Evolutionary conservation across 208 protist genomes (phyloP).

Genomic region (Crithidia sp.): DNA sequence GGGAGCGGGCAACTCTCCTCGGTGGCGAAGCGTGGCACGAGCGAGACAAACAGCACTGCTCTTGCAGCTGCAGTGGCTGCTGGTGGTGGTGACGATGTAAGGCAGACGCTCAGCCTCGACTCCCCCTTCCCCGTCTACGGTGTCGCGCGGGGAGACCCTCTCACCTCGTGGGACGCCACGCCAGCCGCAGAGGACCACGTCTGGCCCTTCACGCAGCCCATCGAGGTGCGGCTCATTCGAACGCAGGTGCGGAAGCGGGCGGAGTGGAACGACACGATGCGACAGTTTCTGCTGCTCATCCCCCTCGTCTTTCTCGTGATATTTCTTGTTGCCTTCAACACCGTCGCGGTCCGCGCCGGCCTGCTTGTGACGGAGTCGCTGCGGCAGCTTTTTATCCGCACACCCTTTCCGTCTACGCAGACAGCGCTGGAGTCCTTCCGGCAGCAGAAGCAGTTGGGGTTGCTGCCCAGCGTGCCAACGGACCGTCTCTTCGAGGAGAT

Average conservation of each 20-base stretch:
- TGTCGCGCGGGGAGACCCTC: background rate
- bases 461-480: conserved; percentile 1
- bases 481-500: conserved; percentile 20
- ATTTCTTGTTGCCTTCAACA: conserved; percentile 8
- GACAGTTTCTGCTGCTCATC: conserved; percentile 16
- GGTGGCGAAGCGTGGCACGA: too few species aligned
- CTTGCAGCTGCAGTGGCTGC: too few species aligned
- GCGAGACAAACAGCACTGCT: too few species aligned
- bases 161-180: background rate
- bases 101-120: background rate
- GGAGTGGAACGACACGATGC: conserved; percentile 23
- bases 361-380: conserved; percentile 14
- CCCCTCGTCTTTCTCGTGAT: conserved; percentile 7
- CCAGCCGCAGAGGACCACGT: conserved; percentile 1
- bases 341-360: background rate
- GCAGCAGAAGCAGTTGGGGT: conserved; percentile 2
- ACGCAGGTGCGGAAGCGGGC: conserved; percentile 5
- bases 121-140: background rate
- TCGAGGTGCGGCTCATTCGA: conserved; percentile 1
- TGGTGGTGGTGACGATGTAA: background rate
- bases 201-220: conserved; percentile 16
- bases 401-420: conserved; percentile 11
- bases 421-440: conserved; percentile 16
- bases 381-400: conserved; percentile 14
- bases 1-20: too few species aligned